These are phyloP conservation scores for Trichoderma koningiopsis DNA, from an alignment of 2,329 filamentous ascomycete genomes.

Conservation along the genomic window DNA sequence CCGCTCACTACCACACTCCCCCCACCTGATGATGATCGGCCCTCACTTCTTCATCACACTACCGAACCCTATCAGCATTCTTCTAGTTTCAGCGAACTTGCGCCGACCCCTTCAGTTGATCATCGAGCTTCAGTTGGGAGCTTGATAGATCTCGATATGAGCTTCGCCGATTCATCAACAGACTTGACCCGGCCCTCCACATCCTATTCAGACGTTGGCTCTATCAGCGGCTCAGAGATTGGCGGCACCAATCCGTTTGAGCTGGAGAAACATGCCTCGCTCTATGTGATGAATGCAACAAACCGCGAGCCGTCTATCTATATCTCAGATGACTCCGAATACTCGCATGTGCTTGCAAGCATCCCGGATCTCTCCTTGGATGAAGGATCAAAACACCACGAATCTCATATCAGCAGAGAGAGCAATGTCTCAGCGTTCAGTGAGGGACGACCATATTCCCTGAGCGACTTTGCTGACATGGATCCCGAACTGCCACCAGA, in stretches of 20 bases:
- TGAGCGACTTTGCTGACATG: constrained; percentile 46
- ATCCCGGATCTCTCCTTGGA: constrained; percentile 32
- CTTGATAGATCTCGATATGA: constrained; percentile 59
- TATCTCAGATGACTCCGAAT: constrained; percentile 60
- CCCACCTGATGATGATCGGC: constrained; percentile 42
- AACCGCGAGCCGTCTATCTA: constrained; percentile 62
- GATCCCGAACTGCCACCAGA: constrained; percentile 43
- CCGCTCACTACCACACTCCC: constrained; percentile 44
- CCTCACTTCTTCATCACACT: constrained; percentile 52
- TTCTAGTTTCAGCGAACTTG: constrained; percentile 46
- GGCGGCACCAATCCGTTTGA: constrained; percentile 62
- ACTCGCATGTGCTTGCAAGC: constrained; percentile 43
- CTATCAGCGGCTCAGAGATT: constrained; percentile 58
- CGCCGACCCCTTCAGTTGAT: constrained; percentile 38
- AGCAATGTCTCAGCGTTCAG: constrained; percentile 21
- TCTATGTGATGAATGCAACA: constrained; percentile 48
- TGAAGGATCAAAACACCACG: constrained; percentile 27
- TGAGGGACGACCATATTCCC: constrained; percentile 40
- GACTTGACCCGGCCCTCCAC: constrained; percentile 59
- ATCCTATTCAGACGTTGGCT: constrained; percentile 60
- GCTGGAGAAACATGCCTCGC: constrained; percentile 62
- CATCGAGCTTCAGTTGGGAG: constrained; percentile 49
- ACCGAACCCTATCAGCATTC: constrained; percentile 53
- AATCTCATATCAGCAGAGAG: constrained; percentile 25
- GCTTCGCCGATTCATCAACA: constrained; percentile 51